Evolutionary conservation across 2,329 filamentous ascomycete species (phyloP), one percentile per base, ranked within the genome.

Genomic region (Aureobasidium melanogenum): DNA sequence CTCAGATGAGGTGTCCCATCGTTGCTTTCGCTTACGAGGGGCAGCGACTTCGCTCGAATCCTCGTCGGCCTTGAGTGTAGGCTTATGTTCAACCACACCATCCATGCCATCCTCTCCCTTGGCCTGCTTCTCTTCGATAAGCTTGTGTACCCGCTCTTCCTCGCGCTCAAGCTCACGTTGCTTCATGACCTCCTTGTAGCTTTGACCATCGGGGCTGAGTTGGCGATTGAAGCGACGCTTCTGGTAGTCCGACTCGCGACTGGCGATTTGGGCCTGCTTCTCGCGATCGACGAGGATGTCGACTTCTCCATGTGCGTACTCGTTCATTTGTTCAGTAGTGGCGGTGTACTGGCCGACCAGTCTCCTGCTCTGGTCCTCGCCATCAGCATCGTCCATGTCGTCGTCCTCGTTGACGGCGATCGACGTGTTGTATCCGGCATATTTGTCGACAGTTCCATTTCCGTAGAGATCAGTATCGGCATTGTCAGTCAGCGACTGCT

Each of bases 321-420:
- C 94, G 72, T 96, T 90, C 71, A 99, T 92, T 77, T 97, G 91
- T 55, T 89, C 86, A 67, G 85, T 88, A 41, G 91, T 93, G 28
- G 94, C 94, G 38, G 94, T 99, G 76, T 99, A 99, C 75, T 97
- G 94, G 65, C 92, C 93, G 36, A 97, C 88, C 63, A 99, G 80
- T 63, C 90, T 85, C 69, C 88, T 84, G 67, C 89, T 86, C 68
- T 73, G 79, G 48, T 78, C 73, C n/a, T 79, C 86, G 73, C 89
- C 88, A 61, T 77, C 85, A 73, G 87, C 89, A 54, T 83, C 83
- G 84, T 91, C 90, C 63, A 88, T 87, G 66, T 92, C 88, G 69
- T 91, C 89, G 60, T 87, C 88, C 71, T 88, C 88, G 68, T 84
- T 85, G 61, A 86, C 85, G 41, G 92, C 88, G 68, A 97, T 89